Conservation (phyloP, 2,329 filamentous ascomycete genomes). For the Coleophoma crateriformis region DNA sequence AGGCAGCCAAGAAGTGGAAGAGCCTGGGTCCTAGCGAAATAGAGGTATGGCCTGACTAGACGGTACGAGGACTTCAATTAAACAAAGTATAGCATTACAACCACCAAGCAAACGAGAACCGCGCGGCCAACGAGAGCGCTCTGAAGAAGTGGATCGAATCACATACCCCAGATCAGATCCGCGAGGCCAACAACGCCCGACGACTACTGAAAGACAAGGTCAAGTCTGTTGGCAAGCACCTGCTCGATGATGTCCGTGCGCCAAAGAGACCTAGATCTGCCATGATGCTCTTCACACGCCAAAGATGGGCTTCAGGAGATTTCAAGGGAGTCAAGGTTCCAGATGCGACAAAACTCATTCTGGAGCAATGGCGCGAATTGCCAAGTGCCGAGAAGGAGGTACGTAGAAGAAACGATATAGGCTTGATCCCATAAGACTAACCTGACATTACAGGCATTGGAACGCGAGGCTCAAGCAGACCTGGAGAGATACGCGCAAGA, state of each 20-base stretch:
- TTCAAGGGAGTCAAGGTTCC: slow-evolving; percentile 35
- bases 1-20: slow-evolving; percentile 24
- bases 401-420: not conserved
- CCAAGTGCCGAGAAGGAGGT: slow-evolving; percentile 41
- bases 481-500: slow-evolving; percentile 22
- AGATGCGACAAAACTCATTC: slow-evolving; percentile 35
- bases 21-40: slow-evolving; percentile 25
- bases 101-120: slow-evolving; percentile 41
- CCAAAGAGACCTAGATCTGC: slow-evolving; percentile 36
- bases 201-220: slow-evolving; percentile 13
- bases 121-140: slow-evolving; percentile 33
- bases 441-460: too few species aligned
- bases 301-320: slow-evolving; percentile 41
- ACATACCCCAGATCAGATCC: slow-evolving; percentile 51
- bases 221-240: slow-evolving; percentile 12
- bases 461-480: slow-evolving; percentile 6
- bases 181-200: slow-evolving; percentile 53
- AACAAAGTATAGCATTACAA: slow-evolving; percentile 41
- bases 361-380: slow-evolving; percentile 42
- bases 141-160: slow-evolving; percentile 48
- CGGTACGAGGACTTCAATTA: not conserved
- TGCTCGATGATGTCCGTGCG: slow-evolving; percentile 47
- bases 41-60: slow-evolving; percentile 25
- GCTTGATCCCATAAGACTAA: too few species aligned
- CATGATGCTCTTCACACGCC: slow-evolving; percentile 37